phyloP scores from a whole-genome alignment of 208 protist species.

The Wallacemonas rigidus region DNA sequence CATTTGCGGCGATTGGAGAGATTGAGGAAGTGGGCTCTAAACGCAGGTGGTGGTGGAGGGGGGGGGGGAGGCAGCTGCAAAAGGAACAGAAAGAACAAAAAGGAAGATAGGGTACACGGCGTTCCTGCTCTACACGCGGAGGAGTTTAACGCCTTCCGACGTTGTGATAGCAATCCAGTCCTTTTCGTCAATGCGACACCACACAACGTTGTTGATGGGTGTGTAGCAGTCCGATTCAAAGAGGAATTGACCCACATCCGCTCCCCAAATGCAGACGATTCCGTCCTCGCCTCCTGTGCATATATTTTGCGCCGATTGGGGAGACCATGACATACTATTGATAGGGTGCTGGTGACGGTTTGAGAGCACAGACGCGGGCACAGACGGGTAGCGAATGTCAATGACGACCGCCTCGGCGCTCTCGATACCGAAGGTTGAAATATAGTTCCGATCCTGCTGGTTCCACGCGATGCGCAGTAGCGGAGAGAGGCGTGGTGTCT shows the following conservation, averaged over 20 bases:
- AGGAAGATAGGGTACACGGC: neutral
- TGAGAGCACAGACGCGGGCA: conserved; percentile 82
- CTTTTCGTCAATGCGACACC: conserved; percentile 66
- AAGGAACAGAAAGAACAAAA: conserved; percentile 12
- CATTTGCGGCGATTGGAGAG: no score
- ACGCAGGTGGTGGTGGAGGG: neutral
- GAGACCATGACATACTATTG: conserved; percentile 97
- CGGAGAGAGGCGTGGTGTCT: conserved; percentile 89
- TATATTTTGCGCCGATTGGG: conserved; percentile 93
- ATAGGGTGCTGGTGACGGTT: conserved; percentile 90
- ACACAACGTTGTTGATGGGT: conserved; percentile 87
- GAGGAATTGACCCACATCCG: conserved; percentile 45
- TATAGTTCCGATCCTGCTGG: conserved; percentile 96
- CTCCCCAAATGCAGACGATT: conserved; percentile 97
- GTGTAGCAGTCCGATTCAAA: conserved; percentile 62
- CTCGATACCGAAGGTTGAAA: conserved; percentile 97
- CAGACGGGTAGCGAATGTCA: conserved; percentile 93
- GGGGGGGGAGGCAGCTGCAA: neutral
- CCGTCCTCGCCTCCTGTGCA: conserved; percentile 96
- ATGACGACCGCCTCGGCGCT: conserved; percentile 94
- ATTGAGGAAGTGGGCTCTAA: no score
- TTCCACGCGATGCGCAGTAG: conserved; percentile 98
- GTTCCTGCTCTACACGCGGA: conserved; percentile 45
- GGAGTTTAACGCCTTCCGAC: conserved; percentile 62
- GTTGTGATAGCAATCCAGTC: conserved; percentile 89